phyloP scores from a whole-genome alignment of 257 asterid genomes.

The Asclepias syriaca region DNA sequence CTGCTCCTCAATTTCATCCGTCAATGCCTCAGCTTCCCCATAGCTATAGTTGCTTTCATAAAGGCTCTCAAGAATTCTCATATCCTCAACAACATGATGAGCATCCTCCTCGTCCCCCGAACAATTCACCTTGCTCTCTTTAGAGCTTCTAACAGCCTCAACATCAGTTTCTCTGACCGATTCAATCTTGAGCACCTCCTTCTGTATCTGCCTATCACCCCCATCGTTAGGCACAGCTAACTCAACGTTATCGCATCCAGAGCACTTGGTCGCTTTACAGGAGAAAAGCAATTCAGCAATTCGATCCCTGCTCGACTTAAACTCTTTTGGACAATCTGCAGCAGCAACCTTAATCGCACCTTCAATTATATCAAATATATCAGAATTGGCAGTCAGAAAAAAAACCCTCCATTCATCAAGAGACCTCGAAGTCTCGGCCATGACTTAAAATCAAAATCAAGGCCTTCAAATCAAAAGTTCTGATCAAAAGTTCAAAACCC shows the following conservation, averaged over 20 bases:
- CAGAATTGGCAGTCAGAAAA: constrained; percentile 66
- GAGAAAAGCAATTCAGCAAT: constrained; percentile 81
- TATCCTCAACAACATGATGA: constrained; percentile 19
- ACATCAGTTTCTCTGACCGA: constrained; percentile 22
- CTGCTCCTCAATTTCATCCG: constrained; percentile 80
- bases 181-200: constrained; percentile 37
- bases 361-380: constrained; percentile 65
- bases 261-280: constrained; percentile 62
- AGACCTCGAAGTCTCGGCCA: constrained; percentile 48
- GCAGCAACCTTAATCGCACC: constrained; percentile 77
- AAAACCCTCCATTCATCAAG: constrained; percentile 84
- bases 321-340: constrained; percentile 71
- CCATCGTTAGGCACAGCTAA: constrained; percentile 48
- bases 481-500: constrained; percentile 12
- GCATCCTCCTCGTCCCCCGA: constrained; percentile 34
- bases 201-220: constrained; percentile 28
- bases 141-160: constrained; percentile 45
- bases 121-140: constrained; percentile 59
- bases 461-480: constrained; percentile 15
- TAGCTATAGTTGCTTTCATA: constrained; percentile 43
- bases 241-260: constrained; percentile 65
- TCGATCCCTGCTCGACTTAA: constrained; percentile 72
- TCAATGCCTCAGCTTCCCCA: constrained; percentile 87
- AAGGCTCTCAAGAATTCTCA: constrained; percentile 45
- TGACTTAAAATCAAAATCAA: constrained; percentile 26